Base-by-base conservation (phyloP, 768 basidiomycete species). In the Rhodocollybia butyracea region DNA sequence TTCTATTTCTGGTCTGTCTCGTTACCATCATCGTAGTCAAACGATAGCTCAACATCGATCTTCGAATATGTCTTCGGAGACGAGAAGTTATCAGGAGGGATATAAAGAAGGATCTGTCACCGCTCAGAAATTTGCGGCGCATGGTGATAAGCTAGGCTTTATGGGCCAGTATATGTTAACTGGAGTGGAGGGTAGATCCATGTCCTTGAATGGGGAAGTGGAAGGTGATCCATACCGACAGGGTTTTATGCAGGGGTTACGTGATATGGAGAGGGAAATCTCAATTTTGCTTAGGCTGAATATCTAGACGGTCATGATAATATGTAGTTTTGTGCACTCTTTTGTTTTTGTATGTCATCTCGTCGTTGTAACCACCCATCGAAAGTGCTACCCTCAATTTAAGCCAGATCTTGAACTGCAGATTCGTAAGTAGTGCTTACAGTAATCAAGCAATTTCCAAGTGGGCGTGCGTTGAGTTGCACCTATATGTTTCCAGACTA, bases 21-120 rank as follows among this genome's bases (percentile, higher is more conserved):
- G 19, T 15, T 50, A 50, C 19, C 47, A 31, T 11, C 47, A 50
- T 38, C 47, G 47, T 10, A 50, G 31, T 31, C 31, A 17, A 13
- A 1, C 47, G 5, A 50, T 50, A 11, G 30, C 34, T 5, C 31
- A 34, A 17, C 47, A 31, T n/a, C 47, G 19, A 11, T 31, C 56
- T 31, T 59, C 51, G 26, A 51, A 67, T 50, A 63, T 56, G 31
- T 64, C 68, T 8, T 19, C 34, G 21, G 5, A 2, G 30, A 38
- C 22, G 47, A 34, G 34, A 26, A 26, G 13, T 30, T 57, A 56
- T 29, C 45, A 70, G 12, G 68, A 70, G 47, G 88, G 86, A 0
- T 87, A 86, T 64, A 69, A 72, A 19, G 83, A 88, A 57, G 88
- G 88, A 1, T 80, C 78, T 57, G 65, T 70, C 1, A 77, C 82